Conservation (phyloP, 2,329 filamentous ascomycete species). For the Fusarium sp. region DNA sequence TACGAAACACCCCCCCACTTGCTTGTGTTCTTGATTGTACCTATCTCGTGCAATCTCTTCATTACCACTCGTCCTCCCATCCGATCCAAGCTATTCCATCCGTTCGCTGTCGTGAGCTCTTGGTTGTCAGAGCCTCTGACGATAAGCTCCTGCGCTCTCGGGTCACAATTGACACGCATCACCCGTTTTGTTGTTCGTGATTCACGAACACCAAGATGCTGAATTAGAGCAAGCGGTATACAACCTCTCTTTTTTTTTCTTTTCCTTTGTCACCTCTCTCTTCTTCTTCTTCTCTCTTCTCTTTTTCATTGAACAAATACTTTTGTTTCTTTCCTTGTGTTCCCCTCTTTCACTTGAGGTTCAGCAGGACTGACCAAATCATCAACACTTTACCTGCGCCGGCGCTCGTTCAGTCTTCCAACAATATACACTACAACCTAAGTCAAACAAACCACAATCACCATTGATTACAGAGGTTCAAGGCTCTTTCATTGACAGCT, state of each 20-base stretch:
- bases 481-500: not conserved
- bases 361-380: constrained; percentile 43
- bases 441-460: constrained; percentile 7
- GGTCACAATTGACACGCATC: constrained; percentile 26
- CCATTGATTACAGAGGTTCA: not conserved
- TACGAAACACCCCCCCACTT: constrained; percentile 2
- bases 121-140: constrained; percentile 19
- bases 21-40: constrained; percentile 36
- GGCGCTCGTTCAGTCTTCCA: constrained; percentile 25
- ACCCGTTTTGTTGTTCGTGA: constrained; percentile 37
- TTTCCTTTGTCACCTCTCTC: constrained; percentile 28
- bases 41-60: constrained; percentile 33
- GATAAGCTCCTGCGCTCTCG: constrained; percentile 22
- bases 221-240: constrained; percentile 33
- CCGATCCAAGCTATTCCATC: constrained; percentile 10
- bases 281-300: constrained; percentile 22
- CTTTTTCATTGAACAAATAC: constrained; percentile 15
- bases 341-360: constrained; percentile 25
- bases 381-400: constrained; percentile 27
- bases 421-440: not conserved
- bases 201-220: constrained; percentile 41
- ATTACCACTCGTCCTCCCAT: constrained; percentile 41
- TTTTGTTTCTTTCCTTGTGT: constrained; percentile 33
- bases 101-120: constrained; percentile 37
- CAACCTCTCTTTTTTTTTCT: constrained; percentile 29